Conservation (phyloP, 352 stramenopile genomes). For the Globisporangium canariense region DNA sequence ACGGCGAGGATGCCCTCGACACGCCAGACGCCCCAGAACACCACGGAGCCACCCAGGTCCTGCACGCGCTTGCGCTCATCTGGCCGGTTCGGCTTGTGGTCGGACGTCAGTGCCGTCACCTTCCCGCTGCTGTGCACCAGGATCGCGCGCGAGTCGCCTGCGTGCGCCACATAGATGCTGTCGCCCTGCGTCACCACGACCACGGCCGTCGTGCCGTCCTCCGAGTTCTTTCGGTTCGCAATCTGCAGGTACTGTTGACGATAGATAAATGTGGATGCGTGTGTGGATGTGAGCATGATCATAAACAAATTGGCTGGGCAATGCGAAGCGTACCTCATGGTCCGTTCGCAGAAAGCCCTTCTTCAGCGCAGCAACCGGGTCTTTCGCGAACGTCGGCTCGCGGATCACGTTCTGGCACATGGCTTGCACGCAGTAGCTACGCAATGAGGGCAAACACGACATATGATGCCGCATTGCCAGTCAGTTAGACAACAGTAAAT, state of each 20-base stretch:
- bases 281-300: not conserved
- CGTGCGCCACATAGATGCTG: constrained; percentile 86
- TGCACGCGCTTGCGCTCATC: constrained; percentile 89
- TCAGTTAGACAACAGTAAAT: constrained; percentile 1
- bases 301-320: not conserved
- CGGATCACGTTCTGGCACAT: constrained; percentile 84
- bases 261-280: constrained; percentile 5
- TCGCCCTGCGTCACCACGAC: constrained; percentile 72
- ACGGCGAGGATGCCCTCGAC: constrained; percentile 94
- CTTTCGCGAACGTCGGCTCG: constrained; percentile 59
- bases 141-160: constrained; percentile 87
- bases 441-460: not conserved
- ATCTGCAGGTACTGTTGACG: constrained; percentile 73
- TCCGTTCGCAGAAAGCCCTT: constrained; percentile 80
- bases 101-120: constrained; percentile 71
- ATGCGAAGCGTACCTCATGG: constrained; percentile 44
- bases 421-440: constrained; percentile 76
- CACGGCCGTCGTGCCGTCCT: constrained; percentile 91
- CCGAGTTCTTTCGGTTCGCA: constrained; percentile 71
- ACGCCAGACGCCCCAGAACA: constrained; percentile 91
- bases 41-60: constrained; percentile 84
- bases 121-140: constrained; percentile 81
- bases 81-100: constrained; percentile 91
- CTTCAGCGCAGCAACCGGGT: constrained; percentile 67
- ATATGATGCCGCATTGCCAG: constrained; percentile 1